Evolutionary conservation across 2,329 filamentous ascomycete species (phyloP), one percentile per base, ranked within the genome.

Genomic region (Cytospora chrysosperma): DNA sequence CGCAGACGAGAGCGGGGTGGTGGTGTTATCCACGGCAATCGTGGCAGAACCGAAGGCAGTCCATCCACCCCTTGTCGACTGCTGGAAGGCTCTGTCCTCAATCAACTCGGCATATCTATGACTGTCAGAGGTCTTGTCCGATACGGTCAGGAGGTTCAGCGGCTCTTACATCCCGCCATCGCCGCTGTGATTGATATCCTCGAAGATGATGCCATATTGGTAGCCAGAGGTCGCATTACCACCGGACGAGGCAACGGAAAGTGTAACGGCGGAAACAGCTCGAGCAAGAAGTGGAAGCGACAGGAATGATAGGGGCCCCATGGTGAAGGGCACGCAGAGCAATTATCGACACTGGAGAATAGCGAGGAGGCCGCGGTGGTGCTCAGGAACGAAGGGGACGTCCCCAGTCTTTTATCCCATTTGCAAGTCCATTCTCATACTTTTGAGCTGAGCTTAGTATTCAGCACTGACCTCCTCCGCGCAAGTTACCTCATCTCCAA

Each of bases 71-170:
- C 85, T 74, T 4, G 76, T 77, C 47, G 76, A 73, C n/a, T 30
- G 28, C 28, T 92, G 89, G 70, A 92, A 91, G 13, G 88, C 89
- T 56, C 88, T 82, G 74, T 92, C 92, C 58, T 82, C 83, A 62
- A 92, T 83, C 62, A 92, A 74, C 70, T 92, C 88, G 56, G 86
- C 88, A 71, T 92, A 91, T 66, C 62, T 64, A 21, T 15, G 19
- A 24, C 40, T 27, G 27, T 51, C 26, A 56, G 51, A 40, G 27
- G 24, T 12, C 9, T 9, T 9, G 30, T 19, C n/a, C 10, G 13
- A 24, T n/a, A 10, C 21, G 3, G 26, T 26, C 8, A 28, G 5
- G 32, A 5, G 8, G 9, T 5, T 37, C 28, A 24, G n/a, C 7
- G 7, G 4, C 8, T 8, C 57, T 55, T 51, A 65, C 55, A 91